Evolutionary conservation across 1,139 yeast genomes (phyloP).

Genomic region (Geotrichum europaeum): DNA sequence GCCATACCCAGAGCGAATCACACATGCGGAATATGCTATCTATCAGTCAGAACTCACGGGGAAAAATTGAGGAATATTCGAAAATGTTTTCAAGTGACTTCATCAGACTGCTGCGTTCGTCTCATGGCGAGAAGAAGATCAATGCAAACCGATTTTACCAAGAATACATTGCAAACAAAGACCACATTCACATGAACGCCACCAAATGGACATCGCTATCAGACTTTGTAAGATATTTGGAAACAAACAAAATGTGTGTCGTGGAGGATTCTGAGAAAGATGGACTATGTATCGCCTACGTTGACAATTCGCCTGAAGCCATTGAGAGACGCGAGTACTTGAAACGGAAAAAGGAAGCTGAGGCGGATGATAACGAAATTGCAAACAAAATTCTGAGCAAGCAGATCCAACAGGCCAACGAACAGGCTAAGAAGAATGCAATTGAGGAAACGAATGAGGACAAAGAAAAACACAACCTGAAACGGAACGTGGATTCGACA

Average conservation of each 20-base stretch:
- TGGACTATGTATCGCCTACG: slow-evolving; percentile 45
- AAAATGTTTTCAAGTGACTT: slow-evolving; percentile 58
- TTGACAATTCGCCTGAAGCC: slow-evolving; percentile 48
- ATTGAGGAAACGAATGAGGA: slow-evolving; percentile 20
- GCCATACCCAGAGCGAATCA: slow-evolving; percentile 72
- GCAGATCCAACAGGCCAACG: slow-evolving; percentile 48
- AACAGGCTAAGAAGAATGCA: not conserved
- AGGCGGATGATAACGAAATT: slow-evolving; percentile 44
- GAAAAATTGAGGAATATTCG: slow-evolving; percentile 56
- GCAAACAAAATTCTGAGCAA: slow-evolving; percentile 42
- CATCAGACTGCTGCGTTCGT: slow-evolving; percentile 50
- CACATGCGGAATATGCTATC: slow-evolving; percentile 54
- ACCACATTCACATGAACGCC: slow-evolving; percentile 87
- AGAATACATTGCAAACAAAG: slow-evolving; percentile 66
- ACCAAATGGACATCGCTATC: slow-evolving; percentile 74
- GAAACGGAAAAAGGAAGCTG: slow-evolving; percentile 33
- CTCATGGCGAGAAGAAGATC: slow-evolving; percentile 77
- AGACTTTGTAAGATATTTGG: slow-evolving; percentile 61
- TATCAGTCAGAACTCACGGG: slow-evolving; percentile 22
- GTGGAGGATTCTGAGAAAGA: slow-evolving; percentile 46
- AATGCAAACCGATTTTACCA: slow-evolving; percentile 85
- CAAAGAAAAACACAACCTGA: slow-evolving; percentile 18
- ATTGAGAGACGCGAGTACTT: slow-evolving; percentile 37
- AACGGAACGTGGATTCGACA: slow-evolving; percentile 20
- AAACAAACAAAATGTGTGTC: slow-evolving; percentile 51